These are phyloP conservation scores for Brassica juncea DNA, from an alignment of 345 rosid genomes.

Conservation along the genomic window DNA sequence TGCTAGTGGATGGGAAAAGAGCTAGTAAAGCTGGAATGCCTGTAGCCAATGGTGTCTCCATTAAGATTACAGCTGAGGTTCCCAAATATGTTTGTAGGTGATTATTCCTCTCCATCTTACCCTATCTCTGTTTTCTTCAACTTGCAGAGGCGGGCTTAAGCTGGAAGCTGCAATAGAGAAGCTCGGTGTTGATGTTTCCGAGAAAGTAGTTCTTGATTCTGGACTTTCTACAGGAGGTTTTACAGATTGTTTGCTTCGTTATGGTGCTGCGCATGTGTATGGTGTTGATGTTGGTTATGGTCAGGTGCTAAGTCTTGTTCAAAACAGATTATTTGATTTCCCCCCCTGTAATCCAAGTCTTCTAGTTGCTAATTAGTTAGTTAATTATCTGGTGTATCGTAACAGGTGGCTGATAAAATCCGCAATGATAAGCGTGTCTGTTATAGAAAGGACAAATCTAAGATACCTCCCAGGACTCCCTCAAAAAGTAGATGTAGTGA, in stretches of 20 bases:
- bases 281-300: conserved; percentile 99
- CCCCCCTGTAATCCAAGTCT: background rate
- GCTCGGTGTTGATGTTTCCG: conserved; percentile 75
- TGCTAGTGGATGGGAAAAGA: conserved; percentile 78
- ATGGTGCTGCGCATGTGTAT: conserved; percentile 88
- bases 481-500: conserved; percentile 85
- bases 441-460: conserved; percentile 82
- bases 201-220: conserved; percentile 91
- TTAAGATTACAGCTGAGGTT: conserved; percentile 75
- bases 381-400: background rate
- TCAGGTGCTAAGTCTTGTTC: conserved; percentile 55
- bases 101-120: conserved; percentile 46
- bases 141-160: conserved; percentile 82
- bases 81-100: conserved; percentile 99
- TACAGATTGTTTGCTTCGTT: conserved; percentile 91
- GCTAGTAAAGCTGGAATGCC: conserved; percentile 90
- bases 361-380: background rate
- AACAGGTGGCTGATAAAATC: conserved; percentile 88
- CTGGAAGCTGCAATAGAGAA: conserved; percentile 95
- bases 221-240: conserved; percentile 97
- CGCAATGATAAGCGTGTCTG: conserved; percentile 74
- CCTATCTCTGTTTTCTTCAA: conserved; percentile 13
- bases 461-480: conserved; percentile 86
- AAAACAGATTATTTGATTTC: background rate
- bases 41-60: conserved; percentile 62